phyloP scores from a whole-genome alignment of 805 yeast genomes.

The Candida fluviatilis region DNA sequence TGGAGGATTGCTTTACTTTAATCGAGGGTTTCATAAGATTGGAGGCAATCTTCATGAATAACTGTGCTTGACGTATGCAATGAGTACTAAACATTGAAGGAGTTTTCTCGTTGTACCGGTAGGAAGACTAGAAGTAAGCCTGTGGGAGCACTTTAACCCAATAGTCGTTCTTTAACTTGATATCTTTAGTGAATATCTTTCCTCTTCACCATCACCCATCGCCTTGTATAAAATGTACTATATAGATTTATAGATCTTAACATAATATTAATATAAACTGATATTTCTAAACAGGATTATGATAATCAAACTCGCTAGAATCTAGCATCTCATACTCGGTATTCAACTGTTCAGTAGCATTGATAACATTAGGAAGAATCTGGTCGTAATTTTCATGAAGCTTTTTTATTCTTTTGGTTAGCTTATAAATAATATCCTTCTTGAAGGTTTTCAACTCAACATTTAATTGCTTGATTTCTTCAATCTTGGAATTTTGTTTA shows the following conservation, averaged over 20 bases:
- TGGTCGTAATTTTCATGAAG: conserved; percentile 33
- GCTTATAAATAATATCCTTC: conserved; percentile 21
- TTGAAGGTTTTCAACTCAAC: conserved; percentile 24
- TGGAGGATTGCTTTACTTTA: conserved; percentile 67
- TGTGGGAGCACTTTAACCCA: too few species aligned
- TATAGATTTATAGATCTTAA: too few species aligned
- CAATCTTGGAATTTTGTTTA: conserved; percentile 20
- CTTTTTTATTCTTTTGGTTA: conserved; percentile 20
- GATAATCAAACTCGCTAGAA: not conserved
- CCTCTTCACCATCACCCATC: too few species aligned
- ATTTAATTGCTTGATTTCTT: conserved; percentile 22
- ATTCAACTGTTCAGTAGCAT: conserved; percentile 19
- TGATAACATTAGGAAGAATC: conserved; percentile 28
- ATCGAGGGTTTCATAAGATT: conserved; percentile 53
- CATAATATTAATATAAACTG: too few species aligned
- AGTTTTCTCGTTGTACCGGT: not conserved
- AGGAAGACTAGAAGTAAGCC: not conserved
- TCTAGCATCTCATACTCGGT: conserved; percentile 10
- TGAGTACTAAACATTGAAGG: not conserved
- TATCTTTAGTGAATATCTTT: too few species aligned
- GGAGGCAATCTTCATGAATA: conserved; percentile 25
- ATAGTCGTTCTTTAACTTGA: too few species aligned
- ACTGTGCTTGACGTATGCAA: not conserved
- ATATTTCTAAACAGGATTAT: not conserved
- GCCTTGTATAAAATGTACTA: too few species aligned